Base-by-base conservation (phyloP, 75 land plant species). In the Isoetes taiwanensis region DNA sequence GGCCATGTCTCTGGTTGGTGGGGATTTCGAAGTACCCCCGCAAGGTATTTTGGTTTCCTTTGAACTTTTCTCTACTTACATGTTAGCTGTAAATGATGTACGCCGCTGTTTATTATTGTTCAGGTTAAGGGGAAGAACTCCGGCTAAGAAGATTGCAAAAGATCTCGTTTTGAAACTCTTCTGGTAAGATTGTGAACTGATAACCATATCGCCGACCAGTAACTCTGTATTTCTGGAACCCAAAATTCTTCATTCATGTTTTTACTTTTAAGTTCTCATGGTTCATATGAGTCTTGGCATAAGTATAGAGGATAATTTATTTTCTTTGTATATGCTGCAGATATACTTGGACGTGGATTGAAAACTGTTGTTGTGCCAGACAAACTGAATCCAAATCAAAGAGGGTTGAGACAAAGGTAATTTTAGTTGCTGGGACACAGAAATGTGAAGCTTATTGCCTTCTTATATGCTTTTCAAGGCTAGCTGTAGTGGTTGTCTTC, bases 341-440 rank as follows among this genome's bases (percentile, higher is more conserved):
- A 66, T 78, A 78, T 46, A 66, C 79, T 17, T 78, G 39, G 82
- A 79, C 34, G 82, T 79, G 19, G 82, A 79, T 61, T 52, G 31
- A 79, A 79, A 64, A 61, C 42, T 25, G 57, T 66, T 1, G 79
- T 78, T 14, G 58, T 58, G 10, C 29, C 73, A 12, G 80, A 78
- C 26, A 76, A 76, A 19, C 57, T 78, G 19, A 75, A 41, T 30
- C 69, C 24, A 42, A 41, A 14, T 63, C 80, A 23, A 78, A 70
- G 53, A 70, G 62, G 54, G 73, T 75, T 11, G 52, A 66, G 6
- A 59, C 79, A 5, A 21, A 78, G 75, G 79, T 78, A 57, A 64
- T n/a, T n/a, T n/a, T n/a, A n/a, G n/a, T n/a, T n/a, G n/a, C n/a
- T n/a, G n/a, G n/a, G n/a, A n/a, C n/a, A n/a, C n/a, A n/a, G n/a